Evolutionary conservation across 2,329 filamentous ascomycete species (phyloP).

Genomic region (Balansia obtecta): DNA sequence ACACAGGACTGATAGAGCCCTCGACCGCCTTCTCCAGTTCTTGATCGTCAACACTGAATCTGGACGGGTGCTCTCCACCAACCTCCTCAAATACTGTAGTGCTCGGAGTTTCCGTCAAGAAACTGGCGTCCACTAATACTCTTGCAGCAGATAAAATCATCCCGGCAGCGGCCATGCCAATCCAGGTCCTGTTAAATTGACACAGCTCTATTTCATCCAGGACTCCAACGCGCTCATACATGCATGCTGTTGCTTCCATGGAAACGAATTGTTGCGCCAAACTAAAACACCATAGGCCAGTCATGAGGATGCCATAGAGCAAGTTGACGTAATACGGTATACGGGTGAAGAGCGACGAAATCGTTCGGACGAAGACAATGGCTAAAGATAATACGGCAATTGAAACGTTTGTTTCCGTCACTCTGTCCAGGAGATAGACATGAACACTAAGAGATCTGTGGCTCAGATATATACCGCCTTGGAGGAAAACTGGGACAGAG

Average conservation of each 20-base stretch:
- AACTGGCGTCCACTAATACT: neutral
- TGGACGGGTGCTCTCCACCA: neutral
- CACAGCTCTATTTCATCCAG: conserved; percentile 1
- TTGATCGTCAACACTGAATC: neutral
- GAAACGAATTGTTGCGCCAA: conserved; percentile 7
- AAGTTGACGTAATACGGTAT: conserved; percentile 13
- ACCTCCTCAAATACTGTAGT: neutral
- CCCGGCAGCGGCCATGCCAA: neutral
- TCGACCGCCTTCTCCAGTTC: conserved; percentile 4
- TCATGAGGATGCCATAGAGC: conserved; percentile 18
- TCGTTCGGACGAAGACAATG: conserved; percentile 14
- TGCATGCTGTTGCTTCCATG: neutral
- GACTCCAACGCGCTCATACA: neutral
- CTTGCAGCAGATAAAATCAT: conserved; percentile 1
- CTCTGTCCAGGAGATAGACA: conserved; percentile 8
- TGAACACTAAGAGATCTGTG: neutral
- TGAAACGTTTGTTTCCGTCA: conserved; percentile 17
- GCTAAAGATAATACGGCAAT: conserved; percentile 18
- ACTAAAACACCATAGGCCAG: conserved; percentile 15
- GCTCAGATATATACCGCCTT: no score
- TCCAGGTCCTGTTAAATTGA: neutral
- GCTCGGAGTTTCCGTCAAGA: neutral
- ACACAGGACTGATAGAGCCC: conserved; percentile 17
- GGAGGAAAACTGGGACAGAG: no score
- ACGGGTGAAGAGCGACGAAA: conserved; percentile 13